These are phyloP conservation scores for Hygrophoropsis aurantiaca DNA, from an alignment of 768 basidiomycete species.

Conservation along the genomic window DNA sequence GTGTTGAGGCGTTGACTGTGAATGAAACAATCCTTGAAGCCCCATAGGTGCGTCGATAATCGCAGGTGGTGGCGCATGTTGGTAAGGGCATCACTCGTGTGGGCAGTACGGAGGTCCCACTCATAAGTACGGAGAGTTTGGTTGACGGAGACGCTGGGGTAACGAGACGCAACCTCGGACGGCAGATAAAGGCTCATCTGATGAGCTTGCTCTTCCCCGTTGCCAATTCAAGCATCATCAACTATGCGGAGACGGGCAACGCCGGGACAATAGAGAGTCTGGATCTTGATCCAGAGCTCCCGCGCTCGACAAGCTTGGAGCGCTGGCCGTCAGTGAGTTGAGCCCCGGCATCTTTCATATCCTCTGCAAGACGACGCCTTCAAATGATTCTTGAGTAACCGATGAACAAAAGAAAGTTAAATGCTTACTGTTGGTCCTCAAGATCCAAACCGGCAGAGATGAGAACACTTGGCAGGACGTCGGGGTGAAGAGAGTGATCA, in stretches of 20 bases:
- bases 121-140: neutral
- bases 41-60: conserved; percentile 1
- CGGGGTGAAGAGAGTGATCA: neutral
- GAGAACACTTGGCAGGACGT: conserved; percentile 21
- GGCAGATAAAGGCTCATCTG: neutral
- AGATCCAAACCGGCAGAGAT: conserved; percentile 30
- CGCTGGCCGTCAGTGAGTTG: neutral
- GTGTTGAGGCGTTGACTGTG: neutral
- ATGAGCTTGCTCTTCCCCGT: neutral
- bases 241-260: neutral
- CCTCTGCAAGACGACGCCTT: neutral
- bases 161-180: neutral
- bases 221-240: neutral
- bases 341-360: neutral
- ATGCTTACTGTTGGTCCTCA: conserved; percentile 34
- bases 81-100: too few species aligned
- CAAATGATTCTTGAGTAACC: neutral
- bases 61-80: too few species aligned
- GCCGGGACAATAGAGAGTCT: neutral
- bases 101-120: neutral
- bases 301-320: neutral
- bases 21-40: neutral
- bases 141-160: neutral
- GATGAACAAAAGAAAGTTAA: neutral
- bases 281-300: neutral